Percentiles rank a stretch among this genome's conserved stretches.
Evolutionary conservation across 2,329 filamentous ascomycete species (phyloP).

Genomic region (Monosporascus sp.): DNA sequence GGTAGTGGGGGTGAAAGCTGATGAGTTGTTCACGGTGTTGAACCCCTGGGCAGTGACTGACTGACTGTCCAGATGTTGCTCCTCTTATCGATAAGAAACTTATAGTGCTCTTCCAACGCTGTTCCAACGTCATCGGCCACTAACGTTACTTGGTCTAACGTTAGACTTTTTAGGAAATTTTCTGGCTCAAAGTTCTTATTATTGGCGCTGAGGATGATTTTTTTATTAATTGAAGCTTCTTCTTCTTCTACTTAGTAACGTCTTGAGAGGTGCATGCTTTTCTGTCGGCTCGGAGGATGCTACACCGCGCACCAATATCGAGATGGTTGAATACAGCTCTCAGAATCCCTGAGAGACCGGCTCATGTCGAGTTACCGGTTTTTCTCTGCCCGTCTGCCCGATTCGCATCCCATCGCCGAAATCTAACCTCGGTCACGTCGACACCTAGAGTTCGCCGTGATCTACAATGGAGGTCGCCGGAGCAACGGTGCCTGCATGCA

Average conservation of each 20-base stretch:
- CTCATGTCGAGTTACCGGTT: conserved; percentile 34
- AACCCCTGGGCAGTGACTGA: neutral
- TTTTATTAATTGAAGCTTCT: too few relatives aligned
- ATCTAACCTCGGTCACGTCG: conserved; percentile 6
- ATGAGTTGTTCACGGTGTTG: neutral
- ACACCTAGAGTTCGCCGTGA: conserved; percentile 2
- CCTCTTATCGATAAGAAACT: neutral
- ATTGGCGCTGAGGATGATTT: too few relatives aligned
- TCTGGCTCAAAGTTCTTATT: too few relatives aligned
- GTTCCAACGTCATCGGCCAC: neutral
- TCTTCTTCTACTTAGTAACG: too few relatives aligned
- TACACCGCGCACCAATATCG: conserved; percentile 35
- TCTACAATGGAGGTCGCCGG: conserved; percentile 16
- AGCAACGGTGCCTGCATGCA: conserved; percentile 23
- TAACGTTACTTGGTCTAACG: neutral
- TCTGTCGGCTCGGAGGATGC: conserved; percentile 26
- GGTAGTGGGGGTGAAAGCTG: neutral
- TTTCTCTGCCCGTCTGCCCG: conserved; percentile 43
- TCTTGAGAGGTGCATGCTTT: neutral
- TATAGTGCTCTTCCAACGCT: neutral
- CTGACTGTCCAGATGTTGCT: neutral
- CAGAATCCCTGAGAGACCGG: conserved; percentile 33
- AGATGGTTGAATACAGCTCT: conserved; percentile 38
- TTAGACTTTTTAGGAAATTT: neutral
- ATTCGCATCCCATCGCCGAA: conserved; percentile 28